Evolutionary conservation across 805 yeast genomes (phyloP).

Genomic region (Blastobotrys chiropterorum): DNA sequence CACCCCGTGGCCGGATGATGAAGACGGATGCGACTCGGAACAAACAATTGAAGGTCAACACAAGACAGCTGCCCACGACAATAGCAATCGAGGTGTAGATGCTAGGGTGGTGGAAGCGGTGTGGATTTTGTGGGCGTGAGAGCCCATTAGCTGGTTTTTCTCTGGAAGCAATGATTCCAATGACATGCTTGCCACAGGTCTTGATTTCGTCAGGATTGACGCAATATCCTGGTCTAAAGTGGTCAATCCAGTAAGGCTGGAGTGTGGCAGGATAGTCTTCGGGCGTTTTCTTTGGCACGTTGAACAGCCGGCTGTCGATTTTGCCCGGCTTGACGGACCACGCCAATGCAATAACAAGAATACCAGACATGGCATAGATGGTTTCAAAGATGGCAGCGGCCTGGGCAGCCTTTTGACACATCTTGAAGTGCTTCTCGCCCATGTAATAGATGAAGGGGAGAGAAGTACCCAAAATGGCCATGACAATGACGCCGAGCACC

Average conservation of each 20-base stretch:
- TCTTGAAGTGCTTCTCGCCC: conserved; percentile 37
- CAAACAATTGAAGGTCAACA: conserved; percentile 24
- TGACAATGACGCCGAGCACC: conserved; percentile 52
- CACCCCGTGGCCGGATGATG: conserved; percentile 28
- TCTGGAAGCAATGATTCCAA: neutral
- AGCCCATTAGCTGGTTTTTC: conserved; percentile 3
- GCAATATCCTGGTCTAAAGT: conserved; percentile 1
- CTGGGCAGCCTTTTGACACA: conserved; percentile 50
- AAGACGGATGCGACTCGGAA: conserved; percentile 31
- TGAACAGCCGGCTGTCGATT: conserved; percentile 35
- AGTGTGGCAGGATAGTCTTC: conserved; percentile 31
- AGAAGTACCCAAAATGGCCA: conserved; percentile 61
- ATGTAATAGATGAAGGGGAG: conserved; percentile 55
- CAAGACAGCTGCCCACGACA: conserved; percentile 16
- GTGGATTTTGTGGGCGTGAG: conserved; percentile 25
- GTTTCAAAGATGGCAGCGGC: conserved; percentile 44
- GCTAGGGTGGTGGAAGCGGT: conserved; percentile 30
- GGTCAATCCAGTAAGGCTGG: conserved; percentile 73
- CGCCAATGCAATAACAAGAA: conserved; percentile 44
- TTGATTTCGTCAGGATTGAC: neutral
- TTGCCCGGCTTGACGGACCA: conserved; percentile 50
- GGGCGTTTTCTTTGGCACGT: neutral
- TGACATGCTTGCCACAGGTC: neutral
- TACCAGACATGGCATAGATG: conserved; percentile 49
- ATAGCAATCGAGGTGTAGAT: conserved; percentile 25